A percentile compares a stretch with the other conserved stretches of the same genome.
Conservation (phyloP, 176 grass and related monocot species). For the Themeda triandra region DNA sequence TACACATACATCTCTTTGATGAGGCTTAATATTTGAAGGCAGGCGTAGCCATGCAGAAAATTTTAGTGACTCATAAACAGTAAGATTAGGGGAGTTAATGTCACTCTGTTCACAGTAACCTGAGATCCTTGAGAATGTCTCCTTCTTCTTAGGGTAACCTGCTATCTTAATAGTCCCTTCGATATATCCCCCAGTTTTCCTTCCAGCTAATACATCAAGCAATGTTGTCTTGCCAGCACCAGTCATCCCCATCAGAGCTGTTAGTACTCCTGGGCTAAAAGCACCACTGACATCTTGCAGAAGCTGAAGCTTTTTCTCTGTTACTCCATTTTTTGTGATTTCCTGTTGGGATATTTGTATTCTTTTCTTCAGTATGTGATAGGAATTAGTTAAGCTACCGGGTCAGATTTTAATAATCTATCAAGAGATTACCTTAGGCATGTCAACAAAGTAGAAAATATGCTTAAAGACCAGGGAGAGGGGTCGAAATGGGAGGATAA, state of each 20-base stretch:
- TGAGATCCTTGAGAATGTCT: constrained; percentile 83
- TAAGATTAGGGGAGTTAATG: too few relatives aligned
- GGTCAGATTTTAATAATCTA: not conserved
- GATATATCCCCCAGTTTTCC: constrained; percentile 89
- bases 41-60: constrained; percentile 92
- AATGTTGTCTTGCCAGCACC: constrained; percentile 97
- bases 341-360: constrained; percentile 49
- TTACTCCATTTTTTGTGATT: constrained; percentile 67
- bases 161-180: constrained; percentile 72
- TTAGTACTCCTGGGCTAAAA: constrained; percentile 83
- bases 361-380: constrained; percentile 18
- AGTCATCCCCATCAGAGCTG: constrained; percentile 92
- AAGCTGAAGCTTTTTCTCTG: constrained; percentile 80
- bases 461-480: constrained; percentile 83
- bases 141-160: constrained; percentile 84
- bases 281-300: constrained; percentile 75
- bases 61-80: constrained; percentile 70
- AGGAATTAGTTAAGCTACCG: constrained; percentile 16
- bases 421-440: constrained; percentile 73
- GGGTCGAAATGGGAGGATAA: constrained; percentile 67
- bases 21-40: constrained; percentile 65
- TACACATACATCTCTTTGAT: constrained; percentile 66
- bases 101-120: constrained; percentile 98
- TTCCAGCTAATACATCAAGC: constrained; percentile 88
- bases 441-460: constrained; percentile 82